Evolutionary conservation across 805 yeast genomes (phyloP), one percentile per base, ranked within the genome.

Genomic region (Barnettozyma sp.): DNA sequence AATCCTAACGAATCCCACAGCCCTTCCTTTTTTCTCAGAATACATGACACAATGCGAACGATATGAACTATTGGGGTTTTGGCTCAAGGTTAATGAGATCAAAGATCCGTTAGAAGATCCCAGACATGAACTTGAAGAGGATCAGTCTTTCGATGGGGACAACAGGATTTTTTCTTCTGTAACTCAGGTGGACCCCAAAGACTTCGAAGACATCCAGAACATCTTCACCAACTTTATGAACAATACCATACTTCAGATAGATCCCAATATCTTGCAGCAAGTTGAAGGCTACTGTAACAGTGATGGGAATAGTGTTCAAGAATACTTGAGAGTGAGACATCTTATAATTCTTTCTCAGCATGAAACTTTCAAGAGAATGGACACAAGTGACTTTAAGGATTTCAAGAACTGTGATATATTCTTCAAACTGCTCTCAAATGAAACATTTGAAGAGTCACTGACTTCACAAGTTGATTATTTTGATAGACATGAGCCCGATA

Each of bases 51-150:
- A 65, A 33, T 49, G 75, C 14, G 55, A 62, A 4, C 55, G 73
- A 31, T 56, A 66, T 1, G 58, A 58, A 0, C 50, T 77, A 20
- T 49, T 85, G 4, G 78, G 77, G 29, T 76, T 75, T 41, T 82
- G 87, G 85, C 53, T 71, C 5, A 68, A 73, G 2, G 79, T 85
- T 3, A 82, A 84, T 41, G 65, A 71, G 1, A 68, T 84, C 25
- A 74, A 76, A 46, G 82, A 82, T 33, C 95, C 96, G 0, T 55
- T 87, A 13, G 82, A 71, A 39, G 62, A 62, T 43, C 55, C 63
- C 4, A 45, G 38, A n/a, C 56, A 56, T 4, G 62, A 58, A 11
- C 33, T 56, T 24, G 48, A 47, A 15, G 50, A 43, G n/a, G 48
- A 49, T 30, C 20, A 42, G 19, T 33, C 50, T 46, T 28, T 33